Evolutionary conservation across 139 green algal genomes (phyloP).

Genomic region (Monoraphidium neglectum): DNA sequence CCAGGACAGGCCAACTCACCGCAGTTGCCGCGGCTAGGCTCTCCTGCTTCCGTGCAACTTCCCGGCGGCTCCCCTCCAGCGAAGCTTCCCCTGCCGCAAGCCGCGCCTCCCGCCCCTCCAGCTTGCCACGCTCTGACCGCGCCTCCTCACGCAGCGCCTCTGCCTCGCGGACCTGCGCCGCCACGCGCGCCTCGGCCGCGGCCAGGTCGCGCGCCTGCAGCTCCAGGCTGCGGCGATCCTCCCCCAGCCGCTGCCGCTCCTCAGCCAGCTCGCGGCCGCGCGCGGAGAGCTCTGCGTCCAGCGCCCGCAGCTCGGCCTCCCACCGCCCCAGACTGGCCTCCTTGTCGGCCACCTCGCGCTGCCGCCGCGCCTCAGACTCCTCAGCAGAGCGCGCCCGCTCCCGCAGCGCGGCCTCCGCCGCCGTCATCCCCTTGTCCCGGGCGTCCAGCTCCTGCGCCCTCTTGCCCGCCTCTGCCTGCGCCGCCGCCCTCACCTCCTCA

Average conservation of each 20-base stretch:
- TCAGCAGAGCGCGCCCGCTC: conserved; percentile 5
- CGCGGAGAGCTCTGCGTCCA: conserved; percentile 7
- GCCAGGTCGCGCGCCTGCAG: conserved; percentile 8
- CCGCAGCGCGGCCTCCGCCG: conserved; percentile 7
- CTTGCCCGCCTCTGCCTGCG: background rate
- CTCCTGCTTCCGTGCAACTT: conserved; percentile 1
- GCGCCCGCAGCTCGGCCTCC: conserved; percentile 25
- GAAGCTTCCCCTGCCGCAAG: conserved; percentile 6
- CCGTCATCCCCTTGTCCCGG: background rate
- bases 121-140: conserved; percentile 5
- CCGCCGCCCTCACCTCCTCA: conserved; percentile 12
- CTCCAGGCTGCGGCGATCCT: conserved; percentile 22
- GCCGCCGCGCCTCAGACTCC: background rate
- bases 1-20: too few species aligned
- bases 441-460: background rate
- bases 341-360: conserved; percentile 11
- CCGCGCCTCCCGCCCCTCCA: conserved; percentile 7
- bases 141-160: conserved; percentile 25
- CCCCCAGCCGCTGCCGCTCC: conserved; percentile 14
- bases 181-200: conserved; percentile 9
- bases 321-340: conserved; percentile 17
- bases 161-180: conserved; percentile 18
- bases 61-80: conserved; percentile 9
- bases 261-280: conserved; percentile 16
- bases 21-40: background rate